Evolutionary conservation across 225 moss, liverwort and hornwort genomes (phyloP), one percentile per base, ranked within the genome.

Genomic region (Physcomitrium patens): DNA sequence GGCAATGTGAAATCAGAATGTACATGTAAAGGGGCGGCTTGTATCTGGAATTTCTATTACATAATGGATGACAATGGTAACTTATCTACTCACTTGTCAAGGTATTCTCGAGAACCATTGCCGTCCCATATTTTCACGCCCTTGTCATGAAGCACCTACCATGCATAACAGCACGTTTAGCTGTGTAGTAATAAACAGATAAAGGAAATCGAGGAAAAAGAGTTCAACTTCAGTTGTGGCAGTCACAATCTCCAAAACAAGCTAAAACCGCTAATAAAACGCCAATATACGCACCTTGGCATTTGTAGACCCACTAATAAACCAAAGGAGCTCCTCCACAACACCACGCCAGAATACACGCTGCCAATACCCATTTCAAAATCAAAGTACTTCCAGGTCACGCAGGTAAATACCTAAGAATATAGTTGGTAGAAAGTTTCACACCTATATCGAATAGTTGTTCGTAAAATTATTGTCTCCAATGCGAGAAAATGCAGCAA

Each of bases 301-400:
- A 85, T 88, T 93, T 52, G 97, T 91, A 69, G 93, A 97, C 51
- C 94, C 94, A 77, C 97, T 97, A 58, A 97, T 93, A 61, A 97
- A 92, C 97, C 97, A 99, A 57, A 99, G 89, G 23, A 99, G 81
- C 78, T 99, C 97, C 77, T 95, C 94, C 79, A 99, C 79, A 70
- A 99, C 91, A 26, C 95, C 91, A 72, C 93, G 91, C 91, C 91
- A 99, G 69, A 95, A 93, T 0, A 95, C 95, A 60, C 91, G 94
- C 93, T 94, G 89, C 76, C 43, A 87, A 50, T 22, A 69, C 52
- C 28, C 77, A 59, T 48, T 57, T 48, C 41, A 73, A 12, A 45
- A 17, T 41, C 46, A 37, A 74, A 41, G 23, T 16, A 11, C 16
- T 22, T 65, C 19, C 23, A 20, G 17, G 44, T 4, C 17, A 42